Conservation (phyloP, 2,329 filamentous ascomycete genomes). For the Nothophoma quercina region DNA sequence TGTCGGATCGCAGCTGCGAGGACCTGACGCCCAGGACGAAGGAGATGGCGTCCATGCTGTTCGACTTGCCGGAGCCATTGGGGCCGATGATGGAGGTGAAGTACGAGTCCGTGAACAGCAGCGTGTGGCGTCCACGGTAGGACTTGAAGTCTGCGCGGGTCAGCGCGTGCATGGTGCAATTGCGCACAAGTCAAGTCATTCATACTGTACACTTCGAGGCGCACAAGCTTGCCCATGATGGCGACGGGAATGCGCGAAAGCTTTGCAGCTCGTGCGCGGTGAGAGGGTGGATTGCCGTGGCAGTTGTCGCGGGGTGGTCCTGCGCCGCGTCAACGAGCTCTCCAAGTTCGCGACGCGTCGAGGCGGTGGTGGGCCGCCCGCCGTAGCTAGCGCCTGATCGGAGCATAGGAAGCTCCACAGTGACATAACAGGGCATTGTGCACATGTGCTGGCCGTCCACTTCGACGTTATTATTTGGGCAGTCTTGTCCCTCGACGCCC, state of each 20-base stretch:
- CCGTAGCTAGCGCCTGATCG: slow-evolving; percentile 31
- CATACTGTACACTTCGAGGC: slow-evolving; percentile 94
- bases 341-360: slow-evolving; percentile 16
- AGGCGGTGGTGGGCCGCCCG: slow-evolving; percentile 13
- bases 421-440: slow-evolving; percentile 24
- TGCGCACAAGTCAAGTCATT: slow-evolving; percentile 42
- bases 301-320: background rate
- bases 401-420: slow-evolving; percentile 20
- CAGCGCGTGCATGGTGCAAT: slow-evolving; percentile 19
- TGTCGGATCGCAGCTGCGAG: slow-evolving; percentile 92
- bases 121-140: slow-evolving; percentile 94
- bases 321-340: slow-evolving; percentile 16
- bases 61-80: slow-evolving; percentile 99
- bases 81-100: slow-evolving; percentile 99
- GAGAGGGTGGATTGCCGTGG: background rate
- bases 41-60: slow-evolving; percentile 99
- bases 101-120: slow-evolving; percentile 96
- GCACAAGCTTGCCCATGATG: slow-evolving; percentile 91
- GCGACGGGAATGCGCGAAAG: slow-evolving; percentile 26
- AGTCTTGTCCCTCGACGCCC: background rate
- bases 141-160: slow-evolving; percentile 87
- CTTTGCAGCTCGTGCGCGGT: slow-evolving; percentile 20
- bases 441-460: slow-evolving; percentile 2
- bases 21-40: slow-evolving; percentile 99
- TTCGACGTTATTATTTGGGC: background rate